Conservation (phyloP, 139 green algal genomes). For the Nannochloris sp. region DNA sequence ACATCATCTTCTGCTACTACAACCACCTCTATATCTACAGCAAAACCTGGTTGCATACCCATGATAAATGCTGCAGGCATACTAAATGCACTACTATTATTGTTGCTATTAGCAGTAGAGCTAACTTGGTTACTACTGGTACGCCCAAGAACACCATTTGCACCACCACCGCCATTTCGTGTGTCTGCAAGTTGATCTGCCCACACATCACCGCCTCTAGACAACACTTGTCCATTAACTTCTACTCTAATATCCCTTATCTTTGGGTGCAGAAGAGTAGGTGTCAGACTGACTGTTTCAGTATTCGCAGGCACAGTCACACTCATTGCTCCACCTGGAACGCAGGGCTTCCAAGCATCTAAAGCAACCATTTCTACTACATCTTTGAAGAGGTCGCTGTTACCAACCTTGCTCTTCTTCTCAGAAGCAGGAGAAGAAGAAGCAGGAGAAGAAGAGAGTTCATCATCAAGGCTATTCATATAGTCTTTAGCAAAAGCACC, state of each 20-base stretch:
- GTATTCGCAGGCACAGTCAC: constrained; percentile 16
- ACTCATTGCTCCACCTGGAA: constrained; percentile 1
- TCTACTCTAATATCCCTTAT: constrained; percentile 36
- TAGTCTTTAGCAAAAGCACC: no score
- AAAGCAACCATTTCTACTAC: neutral
- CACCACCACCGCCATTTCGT: neutral
- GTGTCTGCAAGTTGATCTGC: constrained; percentile 36
- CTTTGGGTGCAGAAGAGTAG: constrained; percentile 2
- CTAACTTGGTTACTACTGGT: neutral
- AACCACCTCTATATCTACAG: constrained; percentile 26
- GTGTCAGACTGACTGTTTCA: constrained; percentile 6
- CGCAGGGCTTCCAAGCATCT: neutral
- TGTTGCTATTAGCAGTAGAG: neutral
- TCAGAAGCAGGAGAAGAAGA: no score
- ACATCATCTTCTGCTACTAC: constrained; percentile 47
- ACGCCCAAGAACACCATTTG: neutral
- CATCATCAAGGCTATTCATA: no score
- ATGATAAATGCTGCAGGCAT: constrained; percentile 34
- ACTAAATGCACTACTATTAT: constrained; percentile 15
- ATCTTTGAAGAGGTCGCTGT: no score
- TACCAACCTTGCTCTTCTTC: no score
- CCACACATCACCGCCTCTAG: constrained; percentile 28
- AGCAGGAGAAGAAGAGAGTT: no score
- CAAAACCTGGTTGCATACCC: constrained; percentile 20
- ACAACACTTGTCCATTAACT: constrained; percentile 40